Base-by-base conservation (phyloP, 805 yeast genomes). In the Nadsonia fulvescens region DNA sequence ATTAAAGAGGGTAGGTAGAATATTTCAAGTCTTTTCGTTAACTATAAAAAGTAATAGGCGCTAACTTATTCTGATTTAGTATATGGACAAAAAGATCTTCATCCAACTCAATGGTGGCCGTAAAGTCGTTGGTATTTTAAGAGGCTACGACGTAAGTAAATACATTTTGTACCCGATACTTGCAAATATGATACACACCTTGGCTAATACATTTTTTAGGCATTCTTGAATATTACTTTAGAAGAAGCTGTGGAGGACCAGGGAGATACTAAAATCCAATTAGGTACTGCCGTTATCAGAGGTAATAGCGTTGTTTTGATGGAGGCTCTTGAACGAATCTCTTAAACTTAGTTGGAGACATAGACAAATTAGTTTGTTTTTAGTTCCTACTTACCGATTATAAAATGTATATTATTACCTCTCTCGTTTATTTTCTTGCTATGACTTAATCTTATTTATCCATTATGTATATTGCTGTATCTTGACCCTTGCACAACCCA, bases 71-170 rank as follows among this genome's bases (percentile, higher is more conserved):
- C 23, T 22, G 12, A 31, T n/a, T 11, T 38, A 74, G 72, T 81
- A 78, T 45, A 61, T 79, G 65, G 83, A 77, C 43, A 78, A 77
- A 50, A 66, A 67, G 40, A 59, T 86, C 14, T 57, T 69, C 8
- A 54, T 86, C 10, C 76, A 74, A 36, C 58, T 86, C 32, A 81
- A 79, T 46, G 91, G 93, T 2, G 53, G 75, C 8, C 60, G 95
- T 26, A 65, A 64, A 37, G 66, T 86, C 1, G 63, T 66, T n/a
- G 96, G 96, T 2, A 64, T 66, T 8, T 59, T 86, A 29, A 58
- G 78, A 39, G 96, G 96, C 2, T 86, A 70, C 46, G 96, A 86
- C 44, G 65, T 69, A 25, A 27, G 29, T 27, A 14, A 39, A 32
- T 45, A 39, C 17, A 40, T 41, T 4, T 40, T 40, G 12, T 43